A percentile compares a stretch with the other conserved stretches of the same genome.
These are phyloP conservation scores for Colletotrichum orbiculare DNA, from an alignment of 2,329 filamentous ascomycete species.

Conservation along the genomic window DNA sequence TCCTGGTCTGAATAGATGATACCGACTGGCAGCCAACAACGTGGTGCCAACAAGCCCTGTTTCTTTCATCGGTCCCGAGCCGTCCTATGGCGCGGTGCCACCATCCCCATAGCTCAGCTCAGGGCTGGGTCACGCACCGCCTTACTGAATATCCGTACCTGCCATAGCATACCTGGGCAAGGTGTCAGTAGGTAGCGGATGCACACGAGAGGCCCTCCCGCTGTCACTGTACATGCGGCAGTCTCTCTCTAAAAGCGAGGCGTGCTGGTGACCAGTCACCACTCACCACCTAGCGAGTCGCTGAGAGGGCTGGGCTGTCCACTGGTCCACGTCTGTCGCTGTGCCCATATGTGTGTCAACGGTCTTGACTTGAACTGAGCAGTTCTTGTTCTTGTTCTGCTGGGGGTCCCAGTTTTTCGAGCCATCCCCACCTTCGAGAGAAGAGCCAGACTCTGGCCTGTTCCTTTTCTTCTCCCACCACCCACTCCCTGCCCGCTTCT, in stretches of 20 bases:
- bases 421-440: slow-evolving; percentile 32
- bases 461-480: slow-evolving; percentile 44
- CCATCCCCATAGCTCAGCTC: background rate
- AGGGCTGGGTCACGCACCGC: too few relatives aligned
- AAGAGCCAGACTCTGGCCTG: slow-evolving; percentile 36
- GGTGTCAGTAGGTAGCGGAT: background rate
- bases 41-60: slow-evolving; percentile 41
- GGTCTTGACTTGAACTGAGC: too few relatives aligned
- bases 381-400: slow-evolving; percentile 1
- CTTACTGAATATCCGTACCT: too few relatives aligned
- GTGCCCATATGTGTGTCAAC: too few relatives aligned
- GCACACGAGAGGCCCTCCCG: background rate
- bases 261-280: slow-evolving; percentile 23
- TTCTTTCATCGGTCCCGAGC: slow-evolving; percentile 21
- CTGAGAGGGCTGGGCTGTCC: slow-evolving; percentile 19
- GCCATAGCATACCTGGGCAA: too few relatives aligned
- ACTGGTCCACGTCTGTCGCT: slow-evolving; percentile 26
- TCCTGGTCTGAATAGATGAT: too few relatives aligned
- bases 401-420: slow-evolving; percentile 35
- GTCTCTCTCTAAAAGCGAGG: slow-evolving; percentile 2
- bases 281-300: slow-evolving; percentile 9
- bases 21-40: slow-evolving; percentile 43
- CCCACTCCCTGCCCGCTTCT: slow-evolving; percentile 43
- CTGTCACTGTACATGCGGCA: background rate
- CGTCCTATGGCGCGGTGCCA: background rate